Evolutionary conservation across 495 filamentous ascomycete species (phyloP).

Genomic region (Neurospora sp.): DNA sequence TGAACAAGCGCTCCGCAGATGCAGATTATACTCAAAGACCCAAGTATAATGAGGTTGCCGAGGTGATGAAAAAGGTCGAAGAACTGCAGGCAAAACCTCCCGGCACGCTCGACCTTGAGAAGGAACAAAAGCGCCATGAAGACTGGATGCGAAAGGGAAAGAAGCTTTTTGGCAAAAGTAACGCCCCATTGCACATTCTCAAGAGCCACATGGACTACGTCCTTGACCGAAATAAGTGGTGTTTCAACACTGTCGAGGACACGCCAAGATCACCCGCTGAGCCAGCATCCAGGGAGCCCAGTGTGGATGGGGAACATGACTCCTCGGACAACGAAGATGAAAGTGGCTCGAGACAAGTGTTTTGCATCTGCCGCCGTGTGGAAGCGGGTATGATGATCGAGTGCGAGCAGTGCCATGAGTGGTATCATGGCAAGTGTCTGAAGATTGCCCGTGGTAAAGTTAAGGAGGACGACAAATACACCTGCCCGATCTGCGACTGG

Average conservation of each 20-base stretch:
- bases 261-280: conserved; percentile 84
- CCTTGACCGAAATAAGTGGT: conserved; percentile 73
- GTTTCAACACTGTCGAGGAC: conserved; percentile 81
- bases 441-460: conserved; percentile 97
- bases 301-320: conserved; percentile 50
- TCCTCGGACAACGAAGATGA: conserved; percentile 20
- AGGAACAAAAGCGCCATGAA: conserved; percentile 89
- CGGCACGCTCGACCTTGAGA: conserved; percentile 87
- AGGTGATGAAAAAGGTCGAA: conserved; percentile 76
- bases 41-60: conserved; percentile 80
- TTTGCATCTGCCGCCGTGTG: conserved; percentile 88
- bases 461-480: conserved; percentile 97
- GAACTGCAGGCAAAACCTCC: conserved; percentile 84
- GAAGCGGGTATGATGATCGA: conserved; percentile 99
- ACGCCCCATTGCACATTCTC: conserved; percentile 91
- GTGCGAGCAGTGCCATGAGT: conserved; percentile 95
- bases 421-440: conserved; percentile 98
- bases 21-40: conserved; percentile 70
- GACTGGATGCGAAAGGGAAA: conserved; percentile 99
- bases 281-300: conserved; percentile 78
- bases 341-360: conserved; percentile 51
- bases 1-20: conserved; percentile 69
- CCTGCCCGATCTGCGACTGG: conserved; percentile 97
- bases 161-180: conserved; percentile 97
- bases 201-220: conserved; percentile 92